These are phyloP conservation scores for Suillus subaureus DNA, from an alignment of 768 basidiomycete genomes.

Conservation along the genomic window DNA sequence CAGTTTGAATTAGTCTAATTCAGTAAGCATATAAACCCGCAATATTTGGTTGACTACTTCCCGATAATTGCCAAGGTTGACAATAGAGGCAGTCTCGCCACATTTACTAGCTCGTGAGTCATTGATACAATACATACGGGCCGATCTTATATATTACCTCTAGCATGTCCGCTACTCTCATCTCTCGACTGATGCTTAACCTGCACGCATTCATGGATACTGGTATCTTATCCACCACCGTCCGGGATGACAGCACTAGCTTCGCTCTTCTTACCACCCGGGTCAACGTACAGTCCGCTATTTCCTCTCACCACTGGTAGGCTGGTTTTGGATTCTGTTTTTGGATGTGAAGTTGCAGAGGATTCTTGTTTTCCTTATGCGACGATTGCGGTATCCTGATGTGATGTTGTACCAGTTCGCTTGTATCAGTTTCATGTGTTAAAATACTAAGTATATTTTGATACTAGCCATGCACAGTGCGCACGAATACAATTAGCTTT, in stretches of 20 bases:
- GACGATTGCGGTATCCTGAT: not conserved
- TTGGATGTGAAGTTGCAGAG: not conserved
- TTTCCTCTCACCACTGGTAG: not conserved
- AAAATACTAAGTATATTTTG: not conserved
- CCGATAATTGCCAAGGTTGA: not conserved
- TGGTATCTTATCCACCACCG: not conserved
- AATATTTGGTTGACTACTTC: not conserved
- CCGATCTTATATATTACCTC: not conserved
- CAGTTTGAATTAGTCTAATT: not conserved
- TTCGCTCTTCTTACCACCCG: not conserved
- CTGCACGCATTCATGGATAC: not conserved
- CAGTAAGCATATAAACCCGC: not conserved
- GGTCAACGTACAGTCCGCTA: not conserved
- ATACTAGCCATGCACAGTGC: not conserved
- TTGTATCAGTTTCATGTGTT: not conserved
- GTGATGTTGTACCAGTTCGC: not conserved
- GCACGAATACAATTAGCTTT: not conserved
- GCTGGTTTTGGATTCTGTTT: not conserved
- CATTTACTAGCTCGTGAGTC: not conserved
- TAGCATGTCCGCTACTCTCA: not conserved
- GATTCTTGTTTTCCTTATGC: not conserved
- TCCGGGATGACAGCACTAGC: not conserved
- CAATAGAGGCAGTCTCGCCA: not conserved
- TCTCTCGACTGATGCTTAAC: not conserved
- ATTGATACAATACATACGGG: not conserved